Evolutionary conservation across 345 rosid genomes (phyloP).

Genomic region (Bretschneidera sinensis): DNA sequence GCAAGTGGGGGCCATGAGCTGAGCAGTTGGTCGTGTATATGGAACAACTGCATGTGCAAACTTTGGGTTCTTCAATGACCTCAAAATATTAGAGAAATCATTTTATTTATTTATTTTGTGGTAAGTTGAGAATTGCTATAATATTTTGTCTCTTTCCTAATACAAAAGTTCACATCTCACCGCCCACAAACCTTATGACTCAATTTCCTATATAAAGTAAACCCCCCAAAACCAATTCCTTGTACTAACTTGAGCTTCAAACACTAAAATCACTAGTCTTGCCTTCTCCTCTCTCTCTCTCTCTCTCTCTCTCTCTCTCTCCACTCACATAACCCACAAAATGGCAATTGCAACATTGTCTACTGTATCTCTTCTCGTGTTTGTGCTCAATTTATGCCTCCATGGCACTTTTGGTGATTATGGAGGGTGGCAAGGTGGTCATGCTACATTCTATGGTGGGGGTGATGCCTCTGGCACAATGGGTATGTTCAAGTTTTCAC

Average conservation of each 20-base stretch:
- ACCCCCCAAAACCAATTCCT: slow-evolving; percentile 2
- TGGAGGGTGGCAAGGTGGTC: slow-evolving; percentile 70
- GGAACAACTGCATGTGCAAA: slow-evolving; percentile 72
- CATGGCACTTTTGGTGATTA: slow-evolving; percentile 38
- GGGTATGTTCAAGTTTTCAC: slow-evolving; percentile 38
- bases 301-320: background rate
- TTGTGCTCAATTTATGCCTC: slow-evolving; percentile 32
- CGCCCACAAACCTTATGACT: background rate
- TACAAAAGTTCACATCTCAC: slow-evolving; percentile 16
- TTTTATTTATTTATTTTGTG: no score
- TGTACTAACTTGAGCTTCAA: slow-evolving; percentile 6
- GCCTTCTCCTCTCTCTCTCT: no score
- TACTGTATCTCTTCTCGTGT: slow-evolving; percentile 24
- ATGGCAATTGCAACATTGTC: slow-evolving; percentile 29
- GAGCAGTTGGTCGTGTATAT: slow-evolving; percentile 38
- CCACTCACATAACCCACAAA: slow-evolving; percentile 2
- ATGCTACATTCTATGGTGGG: slow-evolving; percentile 81
- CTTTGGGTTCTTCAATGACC: slow-evolving; percentile 25
- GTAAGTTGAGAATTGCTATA: no score
- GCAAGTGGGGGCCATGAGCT: slow-evolving; percentile 30
- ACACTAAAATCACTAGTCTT: no score
- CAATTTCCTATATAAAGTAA: slow-evolving; percentile 23
- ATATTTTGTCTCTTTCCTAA: background rate
- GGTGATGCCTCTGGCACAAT: slow-evolving; percentile 81
- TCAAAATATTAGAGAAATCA: slow-evolving; percentile 15